A percentile compares a stretch with the other conserved stretches of the same genome.
Evolutionary conservation across 306 rosid genomes (phyloP).

Genomic region (Oemleria cerasiformis): DNA sequence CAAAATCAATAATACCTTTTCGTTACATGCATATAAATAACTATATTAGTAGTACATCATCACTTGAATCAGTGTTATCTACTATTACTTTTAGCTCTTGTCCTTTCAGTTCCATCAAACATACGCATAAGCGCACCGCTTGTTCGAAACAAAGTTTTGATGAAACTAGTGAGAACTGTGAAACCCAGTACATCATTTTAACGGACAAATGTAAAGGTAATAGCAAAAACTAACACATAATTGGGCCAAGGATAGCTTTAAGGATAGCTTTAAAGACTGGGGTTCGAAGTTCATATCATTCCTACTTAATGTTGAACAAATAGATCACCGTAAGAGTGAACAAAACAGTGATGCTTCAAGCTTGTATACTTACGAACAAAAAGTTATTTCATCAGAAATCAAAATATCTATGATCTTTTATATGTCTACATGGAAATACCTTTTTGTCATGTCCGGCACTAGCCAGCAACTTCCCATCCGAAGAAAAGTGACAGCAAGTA

Average conservation of each 20-base stretch:
- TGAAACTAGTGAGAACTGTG: background rate
- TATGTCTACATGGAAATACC: conserved; percentile 36
- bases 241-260: too few species aligned
- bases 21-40: background rate
- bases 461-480: conserved; percentile 92
- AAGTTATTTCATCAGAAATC: background rate
- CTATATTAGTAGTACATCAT: too few species aligned
- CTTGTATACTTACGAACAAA: too few species aligned
- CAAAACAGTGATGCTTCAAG: too few species aligned
- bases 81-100: background rate
- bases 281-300: too few species aligned
- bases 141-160: background rate
- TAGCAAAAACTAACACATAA: too few species aligned
- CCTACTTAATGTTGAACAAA: too few species aligned
- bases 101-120: background rate
- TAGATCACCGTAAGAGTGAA: too few species aligned
- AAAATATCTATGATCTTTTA: background rate
- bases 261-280: too few species aligned
- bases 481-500: conserved; percentile 92
- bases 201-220: too few species aligned
- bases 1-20: background rate
- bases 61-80: background rate
- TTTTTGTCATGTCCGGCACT: conserved; percentile 97
- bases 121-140: background rate
- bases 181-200: background rate